These are phyloP conservation scores for Trichosporon ovoides DNA, from an alignment of 1,284 basidiomycete species.

Conservation along the genomic window DNA sequence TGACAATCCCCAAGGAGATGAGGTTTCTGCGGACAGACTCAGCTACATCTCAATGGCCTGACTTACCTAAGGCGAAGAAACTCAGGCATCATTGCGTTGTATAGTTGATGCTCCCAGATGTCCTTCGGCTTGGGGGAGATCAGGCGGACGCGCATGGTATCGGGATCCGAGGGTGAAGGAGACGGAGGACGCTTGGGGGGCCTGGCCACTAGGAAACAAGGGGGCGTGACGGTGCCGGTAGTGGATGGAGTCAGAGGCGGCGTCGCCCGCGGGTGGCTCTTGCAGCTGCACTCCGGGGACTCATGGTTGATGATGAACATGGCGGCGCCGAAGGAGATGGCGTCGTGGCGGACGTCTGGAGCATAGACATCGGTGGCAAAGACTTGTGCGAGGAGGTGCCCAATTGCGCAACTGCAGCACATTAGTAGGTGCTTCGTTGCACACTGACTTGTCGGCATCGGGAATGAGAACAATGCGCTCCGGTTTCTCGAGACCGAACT, in stretches of 20 bases:
- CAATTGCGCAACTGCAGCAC: conserved; percentile 4
- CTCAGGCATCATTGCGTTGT: conserved; percentile 12
- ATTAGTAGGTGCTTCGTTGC: neutral
- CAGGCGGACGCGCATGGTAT: neutral
- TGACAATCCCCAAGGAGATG: neutral
- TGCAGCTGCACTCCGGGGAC: neutral
- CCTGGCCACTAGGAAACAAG: no score
- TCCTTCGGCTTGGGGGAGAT: neutral
- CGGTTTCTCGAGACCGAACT: neutral
- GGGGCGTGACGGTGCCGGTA: neutral
- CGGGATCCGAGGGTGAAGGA: neutral
- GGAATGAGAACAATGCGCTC: conserved; percentile 9
- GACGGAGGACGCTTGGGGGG: neutral
- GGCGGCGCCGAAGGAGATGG: neutral
- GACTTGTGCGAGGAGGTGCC: conserved; percentile 9
- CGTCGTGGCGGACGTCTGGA: neutral
- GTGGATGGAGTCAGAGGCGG: neutral
- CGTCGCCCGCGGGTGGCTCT: neutral
- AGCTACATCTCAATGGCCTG: no score
- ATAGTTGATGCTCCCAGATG: conserved; percentile 9
- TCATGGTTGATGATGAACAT: neutral
- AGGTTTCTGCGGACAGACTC: conserved; percentile 5
- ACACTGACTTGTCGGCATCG: conserved; percentile 4
- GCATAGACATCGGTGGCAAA: conserved; percentile 7
- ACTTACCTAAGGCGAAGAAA: conserved; percentile 10